phyloP scores from a whole-genome alignment of 2,329 filamentous ascomycete species.

The Ascochyta pisi region DNA sequence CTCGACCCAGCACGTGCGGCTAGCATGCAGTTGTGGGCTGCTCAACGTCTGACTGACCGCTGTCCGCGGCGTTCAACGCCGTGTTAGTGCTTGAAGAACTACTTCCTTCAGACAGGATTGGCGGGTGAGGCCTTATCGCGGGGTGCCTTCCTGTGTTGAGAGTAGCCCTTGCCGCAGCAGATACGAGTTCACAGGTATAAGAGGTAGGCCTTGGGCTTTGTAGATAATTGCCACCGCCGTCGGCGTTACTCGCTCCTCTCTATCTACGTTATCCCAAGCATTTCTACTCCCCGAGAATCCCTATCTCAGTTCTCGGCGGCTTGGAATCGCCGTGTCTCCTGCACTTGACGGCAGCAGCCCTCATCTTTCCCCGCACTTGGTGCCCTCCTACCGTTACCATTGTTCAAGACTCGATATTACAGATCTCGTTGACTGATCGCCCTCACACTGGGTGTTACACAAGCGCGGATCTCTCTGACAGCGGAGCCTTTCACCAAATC shows the following conservation, averaged over 20 bases:
- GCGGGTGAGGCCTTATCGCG: slow-evolving; percentile 17
- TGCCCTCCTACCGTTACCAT: neutral
- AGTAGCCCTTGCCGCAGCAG: slow-evolving; percentile 13
- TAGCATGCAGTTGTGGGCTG: slow-evolving; percentile 13
- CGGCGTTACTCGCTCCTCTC: neutral
- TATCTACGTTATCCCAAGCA: neutral
- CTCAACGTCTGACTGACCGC: slow-evolving; percentile 15
- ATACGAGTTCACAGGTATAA: slow-evolving; percentile 15
- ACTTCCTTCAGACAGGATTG: slow-evolving; percentile 12
- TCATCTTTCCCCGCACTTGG: neutral
- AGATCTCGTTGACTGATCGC: neutral
- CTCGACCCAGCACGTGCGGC: slow-evolving; percentile 10
- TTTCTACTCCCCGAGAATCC: neutral
- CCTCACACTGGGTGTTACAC: slow-evolving; percentile 2
- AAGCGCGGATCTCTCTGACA: slow-evolving; percentile 7
- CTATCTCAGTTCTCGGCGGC: neutral
- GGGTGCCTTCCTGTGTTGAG: slow-evolving; percentile 18
- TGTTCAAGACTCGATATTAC: neutral
- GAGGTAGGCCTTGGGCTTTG: slow-evolving; percentile 1
- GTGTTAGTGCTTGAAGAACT: slow-evolving; percentile 11
- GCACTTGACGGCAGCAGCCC: too few relatives aligned
- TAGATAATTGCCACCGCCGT: slow-evolving; percentile 1
- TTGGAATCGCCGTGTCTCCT: neutral
- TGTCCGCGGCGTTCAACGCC: slow-evolving; percentile 8
- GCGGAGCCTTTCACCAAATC: slow-evolving; percentile 14